These are phyloP conservation scores for Nothophaeocryptopus gaeumannii DNA, from an alignment of 2,329 filamentous ascomycete genomes.

Conservation along the genomic window DNA sequence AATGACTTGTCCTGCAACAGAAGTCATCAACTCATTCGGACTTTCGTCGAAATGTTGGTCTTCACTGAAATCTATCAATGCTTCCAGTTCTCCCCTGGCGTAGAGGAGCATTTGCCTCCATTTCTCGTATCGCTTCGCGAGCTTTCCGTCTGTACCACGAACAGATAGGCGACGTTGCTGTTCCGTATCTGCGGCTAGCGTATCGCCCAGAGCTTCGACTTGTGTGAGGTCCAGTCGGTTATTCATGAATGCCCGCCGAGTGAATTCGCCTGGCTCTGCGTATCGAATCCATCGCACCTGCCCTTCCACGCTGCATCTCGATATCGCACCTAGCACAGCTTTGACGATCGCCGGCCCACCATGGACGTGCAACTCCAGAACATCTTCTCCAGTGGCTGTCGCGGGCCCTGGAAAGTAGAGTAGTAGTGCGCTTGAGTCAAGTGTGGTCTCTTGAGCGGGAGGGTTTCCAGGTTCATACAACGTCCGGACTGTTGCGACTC, in stretches of 20 bases:
- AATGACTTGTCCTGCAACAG: slow-evolving; percentile 64
- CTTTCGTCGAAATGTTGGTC: slow-evolving; percentile 96
- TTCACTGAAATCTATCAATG: slow-evolving; percentile 93
- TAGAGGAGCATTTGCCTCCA: slow-evolving; percentile 77
- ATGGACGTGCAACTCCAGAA: slow-evolving; percentile 92
- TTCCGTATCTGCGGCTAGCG: slow-evolving; percentile 70
- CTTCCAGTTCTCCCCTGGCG: slow-evolving; percentile 87
- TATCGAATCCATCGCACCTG: slow-evolving; percentile 61
- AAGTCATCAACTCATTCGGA: slow-evolving; percentile 66
- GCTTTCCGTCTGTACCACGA: slow-evolving; percentile 62
- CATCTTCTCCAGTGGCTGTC: slow-evolving; percentile 87
- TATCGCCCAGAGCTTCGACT: slow-evolving; percentile 64
- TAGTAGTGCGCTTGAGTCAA: slow-evolving; percentile 76
- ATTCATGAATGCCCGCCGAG: slow-evolving; percentile 85
- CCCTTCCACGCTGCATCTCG: slow-evolving; percentile 18
- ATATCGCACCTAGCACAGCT: slow-evolving; percentile 75
- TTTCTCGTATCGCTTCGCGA: slow-evolving; percentile 73
- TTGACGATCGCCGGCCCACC: slow-evolving; percentile 86
- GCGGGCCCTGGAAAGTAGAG: slow-evolving; percentile 77
- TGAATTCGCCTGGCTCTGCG: slow-evolving; percentile 94
- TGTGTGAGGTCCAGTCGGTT: slow-evolving; percentile 82
- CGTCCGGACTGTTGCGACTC: slow-evolving; percentile 69
- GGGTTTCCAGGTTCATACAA: slow-evolving; percentile 59
- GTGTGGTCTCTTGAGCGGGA: slow-evolving; percentile 46
- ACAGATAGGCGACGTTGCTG: slow-evolving; percentile 87